Evolutionary conservation across 2,329 filamentous ascomycete species (phyloP).

Genomic region (Gnomoniopsis smithogilvyi): DNA sequence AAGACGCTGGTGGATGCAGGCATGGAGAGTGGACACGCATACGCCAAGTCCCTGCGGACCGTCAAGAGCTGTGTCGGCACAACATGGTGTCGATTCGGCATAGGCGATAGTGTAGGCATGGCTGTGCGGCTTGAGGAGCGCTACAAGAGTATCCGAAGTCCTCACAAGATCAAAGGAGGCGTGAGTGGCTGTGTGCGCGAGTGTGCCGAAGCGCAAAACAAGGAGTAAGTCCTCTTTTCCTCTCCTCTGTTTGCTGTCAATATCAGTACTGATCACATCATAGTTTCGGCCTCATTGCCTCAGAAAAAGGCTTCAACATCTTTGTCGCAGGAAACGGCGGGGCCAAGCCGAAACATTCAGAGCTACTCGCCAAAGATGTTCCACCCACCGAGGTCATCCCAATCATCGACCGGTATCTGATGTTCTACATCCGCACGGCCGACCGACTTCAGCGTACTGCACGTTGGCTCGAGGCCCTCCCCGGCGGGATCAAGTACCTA

Average conservation of each 20-base stretch:
- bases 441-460: slow-evolving; percentile 88
- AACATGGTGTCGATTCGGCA: slow-evolving; percentile 86
- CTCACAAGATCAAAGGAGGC: slow-evolving; percentile 89
- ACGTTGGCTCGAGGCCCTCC: slow-evolving; percentile 80
- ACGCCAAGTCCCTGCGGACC: slow-evolving; percentile 83
- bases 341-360: slow-evolving; percentile 76
- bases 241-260: background rate
- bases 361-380: slow-evolving; percentile 83
- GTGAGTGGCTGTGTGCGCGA: slow-evolving; percentile 90
- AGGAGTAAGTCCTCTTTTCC: slow-evolving; percentile 59
- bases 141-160: slow-evolving; percentile 86
- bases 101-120: slow-evolving; percentile 89
- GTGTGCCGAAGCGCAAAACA: slow-evolving; percentile 88
- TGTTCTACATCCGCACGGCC: slow-evolving; percentile 91
- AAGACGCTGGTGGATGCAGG: slow-evolving; percentile 74
- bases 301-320: slow-evolving; percentile 90
- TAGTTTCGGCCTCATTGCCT: slow-evolving; percentile 85
- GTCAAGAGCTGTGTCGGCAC: slow-evolving; percentile 92
- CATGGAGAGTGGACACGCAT: slow-evolving; percentile 88
- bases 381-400: slow-evolving; percentile 77
- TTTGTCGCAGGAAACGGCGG: slow-evolving; percentile 89
- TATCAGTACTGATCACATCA: slow-evolving; percentile 12
- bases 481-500: slow-evolving; percentile 80
- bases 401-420: slow-evolving; percentile 83
- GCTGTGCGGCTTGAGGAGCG: slow-evolving; percentile 83